These are phyloP conservation scores for Salix viminalis DNA, from an alignment of 345 rosid species.

Conservation along the genomic window DNA sequence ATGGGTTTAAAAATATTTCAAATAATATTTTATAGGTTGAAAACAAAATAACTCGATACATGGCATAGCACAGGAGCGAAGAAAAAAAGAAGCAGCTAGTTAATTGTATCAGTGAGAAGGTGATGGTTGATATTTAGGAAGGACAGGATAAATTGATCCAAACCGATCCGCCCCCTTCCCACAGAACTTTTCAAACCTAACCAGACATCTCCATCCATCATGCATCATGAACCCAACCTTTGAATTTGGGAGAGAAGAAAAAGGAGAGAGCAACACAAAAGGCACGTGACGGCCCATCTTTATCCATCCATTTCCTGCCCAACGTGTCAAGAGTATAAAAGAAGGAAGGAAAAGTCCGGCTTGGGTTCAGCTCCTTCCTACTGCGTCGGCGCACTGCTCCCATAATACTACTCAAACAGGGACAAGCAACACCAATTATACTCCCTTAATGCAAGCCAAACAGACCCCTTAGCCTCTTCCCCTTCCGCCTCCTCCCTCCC, in stretches of 20 bases:
- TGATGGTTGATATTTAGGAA: not conserved
- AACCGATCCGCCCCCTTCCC: not conserved
- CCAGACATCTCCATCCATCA: not conserved
- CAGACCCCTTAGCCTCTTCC: not conserved
- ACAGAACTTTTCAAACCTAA: not conserved
- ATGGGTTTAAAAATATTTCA: too few relatives aligned
- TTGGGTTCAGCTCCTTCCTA: not conserved
- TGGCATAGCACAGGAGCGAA: too few relatives aligned
- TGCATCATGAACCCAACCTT: not conserved
- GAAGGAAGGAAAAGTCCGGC: not conserved
- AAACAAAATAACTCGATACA: too few relatives aligned
- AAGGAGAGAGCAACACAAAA: constrained; percentile 7
- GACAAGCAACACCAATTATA: not conserved
- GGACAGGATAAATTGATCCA: not conserved
- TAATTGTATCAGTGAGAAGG: not conserved
- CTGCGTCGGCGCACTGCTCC: constrained; percentile 21
- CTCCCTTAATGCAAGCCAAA: not conserved
- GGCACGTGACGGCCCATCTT: constrained; percentile 20
- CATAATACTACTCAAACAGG: not conserved
- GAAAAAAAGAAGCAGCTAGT: too few relatives aligned
- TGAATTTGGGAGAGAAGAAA: not conserved
- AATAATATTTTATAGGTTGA: too few relatives aligned
- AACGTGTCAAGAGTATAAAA: constrained; percentile 5
- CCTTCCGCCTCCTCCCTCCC: not conserved
- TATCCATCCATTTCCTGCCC: not conserved